phyloP scores from a whole-genome alignment of 305 asterid species.

The Solanum hybrid region DNA sequence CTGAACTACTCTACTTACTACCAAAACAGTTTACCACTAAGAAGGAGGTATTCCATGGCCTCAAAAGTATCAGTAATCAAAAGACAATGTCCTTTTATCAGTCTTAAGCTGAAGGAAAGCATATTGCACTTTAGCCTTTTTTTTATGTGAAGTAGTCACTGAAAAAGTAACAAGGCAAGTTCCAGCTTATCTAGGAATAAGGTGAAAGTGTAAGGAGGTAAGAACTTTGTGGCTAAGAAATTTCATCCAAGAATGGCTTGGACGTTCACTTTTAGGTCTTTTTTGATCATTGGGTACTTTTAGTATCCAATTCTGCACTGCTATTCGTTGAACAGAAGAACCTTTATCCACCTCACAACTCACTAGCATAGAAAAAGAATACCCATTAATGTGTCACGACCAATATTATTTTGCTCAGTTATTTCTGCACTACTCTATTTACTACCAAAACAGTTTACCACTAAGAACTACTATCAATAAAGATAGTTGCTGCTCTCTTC shows the following conservation, averaged over 20 bases:
- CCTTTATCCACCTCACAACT: neutral
- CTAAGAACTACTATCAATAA: neutral
- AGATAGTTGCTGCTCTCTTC: neutral
- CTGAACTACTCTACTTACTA: neutral
- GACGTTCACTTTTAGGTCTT: neutral
- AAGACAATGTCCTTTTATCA: neutral
- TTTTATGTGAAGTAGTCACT: neutral
- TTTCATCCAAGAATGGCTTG: neutral
- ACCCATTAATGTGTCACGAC: neutral
- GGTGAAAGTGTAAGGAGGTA: neutral
- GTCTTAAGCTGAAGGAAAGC: neutral
- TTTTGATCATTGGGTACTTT: neutral
- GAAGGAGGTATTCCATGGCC: neutral
- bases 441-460: neutral
- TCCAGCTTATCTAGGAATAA: neutral
- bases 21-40: neutral
- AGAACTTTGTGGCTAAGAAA: conserved; percentile 4
- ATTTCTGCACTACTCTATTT: neutral
- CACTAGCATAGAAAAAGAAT: neutral
- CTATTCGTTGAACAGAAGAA: conserved; percentile 1
- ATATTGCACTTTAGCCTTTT: neutral
- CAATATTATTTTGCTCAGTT: neutral
- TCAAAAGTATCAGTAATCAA: neutral
- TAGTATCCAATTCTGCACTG: neutral
- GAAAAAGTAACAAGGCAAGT: neutral